These are phyloP conservation scores for Diaporthe nobilis DNA, from an alignment of 2,329 filamentous ascomycete genomes.

Conservation along the genomic window DNA sequence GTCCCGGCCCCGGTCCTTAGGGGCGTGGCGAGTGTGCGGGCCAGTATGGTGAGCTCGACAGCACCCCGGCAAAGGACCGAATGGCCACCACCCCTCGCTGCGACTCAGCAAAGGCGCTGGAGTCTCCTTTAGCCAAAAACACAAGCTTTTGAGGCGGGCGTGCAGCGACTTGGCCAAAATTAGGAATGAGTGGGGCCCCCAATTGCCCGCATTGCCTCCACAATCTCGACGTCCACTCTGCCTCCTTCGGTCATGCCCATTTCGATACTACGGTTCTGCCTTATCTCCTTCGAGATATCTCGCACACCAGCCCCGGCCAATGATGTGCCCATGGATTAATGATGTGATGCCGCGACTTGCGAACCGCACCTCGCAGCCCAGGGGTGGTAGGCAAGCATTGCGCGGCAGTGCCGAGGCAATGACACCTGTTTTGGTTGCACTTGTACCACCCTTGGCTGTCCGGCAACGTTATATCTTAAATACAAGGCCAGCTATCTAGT, in stretches of 20 bases:
- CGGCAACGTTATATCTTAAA: not conserved
- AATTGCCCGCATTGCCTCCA: slow-evolving; percentile 15
- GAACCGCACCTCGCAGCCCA: not conserved
- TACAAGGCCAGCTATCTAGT: not conserved
- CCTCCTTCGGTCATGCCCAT: slow-evolving; percentile 15
- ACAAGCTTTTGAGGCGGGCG: not conserved
- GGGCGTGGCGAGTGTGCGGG: not conserved
- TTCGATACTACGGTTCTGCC: slow-evolving; percentile 1
- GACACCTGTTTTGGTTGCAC: not conserved
- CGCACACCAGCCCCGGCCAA: slow-evolving; percentile 9
- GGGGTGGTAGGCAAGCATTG: slow-evolving; percentile 15
- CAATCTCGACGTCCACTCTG: slow-evolving; percentile 17
- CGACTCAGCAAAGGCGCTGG: not conserved
- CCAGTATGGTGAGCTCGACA: slow-evolving; percentile 9
- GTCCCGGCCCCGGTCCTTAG: not conserved
- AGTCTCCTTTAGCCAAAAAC: not conserved
- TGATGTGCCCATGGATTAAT: slow-evolving; percentile 22
- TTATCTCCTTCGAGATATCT: slow-evolving; percentile 30
- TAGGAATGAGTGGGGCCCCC: slow-evolving; percentile 9
- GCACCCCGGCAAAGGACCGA: slow-evolving; percentile 8
- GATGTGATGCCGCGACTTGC: slow-evolving; percentile 16
- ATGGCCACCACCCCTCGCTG: not conserved
- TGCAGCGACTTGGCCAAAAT: slow-evolving; percentile 6
- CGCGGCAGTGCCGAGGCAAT: slow-evolving; percentile 25
- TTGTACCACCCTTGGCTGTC: not conserved